A percentile compares a stretch with the other conserved stretches of the same genome.
Conservation (phyloP, 495 filamentous ascomycete genomes). For the Parathielavia appendiculata region DNA sequence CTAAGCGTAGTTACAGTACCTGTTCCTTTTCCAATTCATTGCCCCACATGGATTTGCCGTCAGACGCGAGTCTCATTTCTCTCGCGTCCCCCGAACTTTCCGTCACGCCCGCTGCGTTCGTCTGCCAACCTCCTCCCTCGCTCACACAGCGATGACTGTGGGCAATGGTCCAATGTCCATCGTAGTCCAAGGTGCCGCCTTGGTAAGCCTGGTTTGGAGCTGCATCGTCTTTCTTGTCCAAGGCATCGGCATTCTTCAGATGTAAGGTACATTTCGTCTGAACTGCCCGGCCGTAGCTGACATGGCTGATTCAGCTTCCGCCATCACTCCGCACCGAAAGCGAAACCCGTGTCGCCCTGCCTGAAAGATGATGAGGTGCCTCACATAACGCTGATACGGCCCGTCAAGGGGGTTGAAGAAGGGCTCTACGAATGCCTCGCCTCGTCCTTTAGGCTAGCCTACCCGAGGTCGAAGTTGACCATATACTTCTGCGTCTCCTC, state of each 20-base stretch:
- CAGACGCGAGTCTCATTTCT: conserved; percentile 6
- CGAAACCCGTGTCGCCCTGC: conserved; percentile 40
- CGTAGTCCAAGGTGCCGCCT: conserved; percentile 39
- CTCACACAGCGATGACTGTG: conserved; percentile 5
- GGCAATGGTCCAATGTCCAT: conserved; percentile 36
- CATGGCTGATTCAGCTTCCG: conserved; percentile 39
- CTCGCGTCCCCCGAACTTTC: conserved; percentile 5
- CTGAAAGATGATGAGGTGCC: conserved; percentile 51
- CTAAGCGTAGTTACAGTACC: too few relatives aligned
- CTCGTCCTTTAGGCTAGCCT: conserved; percentile 80
- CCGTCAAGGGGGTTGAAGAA: conserved; percentile 87
- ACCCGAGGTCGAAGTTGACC: conserved; percentile 71
- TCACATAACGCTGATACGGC: conserved; percentile 89
- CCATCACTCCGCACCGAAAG: conserved; percentile 44
- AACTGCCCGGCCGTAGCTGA: conserved; percentile 15
- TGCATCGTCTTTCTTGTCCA: conserved; percentile 46
- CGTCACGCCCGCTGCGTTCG: conserved; percentile 6
- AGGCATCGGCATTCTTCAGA: conserved; percentile 45
- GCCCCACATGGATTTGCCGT: conserved; percentile 20
- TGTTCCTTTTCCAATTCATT: neutral
- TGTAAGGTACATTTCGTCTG: conserved; percentile 34
- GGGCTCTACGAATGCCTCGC: conserved; percentile 88
- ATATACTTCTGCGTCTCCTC: conserved; percentile 79
- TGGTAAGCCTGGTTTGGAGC: conserved; percentile 47
- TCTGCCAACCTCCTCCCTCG: neutral